Percentiles rank a stretch among this genome's conserved stretches.
These are phyloP conservation scores for Mortierella antarctica DNA, from an alignment of 192 early-diverging fungal species.

Conservation along the genomic window DNA sequence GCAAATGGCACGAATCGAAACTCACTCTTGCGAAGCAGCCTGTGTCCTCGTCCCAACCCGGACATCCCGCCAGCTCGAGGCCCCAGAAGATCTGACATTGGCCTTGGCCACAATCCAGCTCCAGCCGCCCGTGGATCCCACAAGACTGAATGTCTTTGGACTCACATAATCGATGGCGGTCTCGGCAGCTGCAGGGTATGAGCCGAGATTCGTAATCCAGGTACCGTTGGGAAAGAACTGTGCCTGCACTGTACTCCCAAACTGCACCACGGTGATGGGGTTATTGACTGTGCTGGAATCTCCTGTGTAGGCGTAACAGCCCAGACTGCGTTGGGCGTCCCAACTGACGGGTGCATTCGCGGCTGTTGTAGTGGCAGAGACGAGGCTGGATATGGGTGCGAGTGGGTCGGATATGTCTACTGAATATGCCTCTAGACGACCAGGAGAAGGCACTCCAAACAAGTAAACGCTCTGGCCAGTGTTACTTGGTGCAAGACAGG, in stretches of 20 bases:
- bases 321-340: conserved; percentile 23
- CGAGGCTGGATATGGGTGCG: conserved; percentile 12
- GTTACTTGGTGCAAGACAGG: conserved; percentile 39
- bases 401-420: conserved; percentile 28
- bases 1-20: background rate
- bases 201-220: conserved; percentile 11
- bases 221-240: conserved; percentile 45
- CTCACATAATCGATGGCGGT: conserved; percentile 14
- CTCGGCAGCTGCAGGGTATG: background rate
- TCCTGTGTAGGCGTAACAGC: conserved; percentile 29
- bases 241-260: conserved; percentile 24
- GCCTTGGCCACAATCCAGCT: conserved; percentile 32
- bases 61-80: conserved; percentile 18
- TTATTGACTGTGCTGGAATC: background rate
- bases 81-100: background rate
- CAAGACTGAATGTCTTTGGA: conserved; percentile 20
- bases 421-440: conserved; percentile 34
- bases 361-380: conserved; percentile 16
- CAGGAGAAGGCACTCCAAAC: conserved; percentile 26
- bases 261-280: conserved; percentile 36
- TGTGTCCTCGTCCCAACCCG: conserved; percentile 13
- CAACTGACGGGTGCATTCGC: conserved; percentile 1
- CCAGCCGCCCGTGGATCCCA: conserved; percentile 36
- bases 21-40: conserved; percentile 28
- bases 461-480: conserved; percentile 27